These are phyloP conservation scores for Trichoderma polysporum DNA, from an alignment of 2,329 filamentous ascomycete species.

Conservation along the genomic window DNA sequence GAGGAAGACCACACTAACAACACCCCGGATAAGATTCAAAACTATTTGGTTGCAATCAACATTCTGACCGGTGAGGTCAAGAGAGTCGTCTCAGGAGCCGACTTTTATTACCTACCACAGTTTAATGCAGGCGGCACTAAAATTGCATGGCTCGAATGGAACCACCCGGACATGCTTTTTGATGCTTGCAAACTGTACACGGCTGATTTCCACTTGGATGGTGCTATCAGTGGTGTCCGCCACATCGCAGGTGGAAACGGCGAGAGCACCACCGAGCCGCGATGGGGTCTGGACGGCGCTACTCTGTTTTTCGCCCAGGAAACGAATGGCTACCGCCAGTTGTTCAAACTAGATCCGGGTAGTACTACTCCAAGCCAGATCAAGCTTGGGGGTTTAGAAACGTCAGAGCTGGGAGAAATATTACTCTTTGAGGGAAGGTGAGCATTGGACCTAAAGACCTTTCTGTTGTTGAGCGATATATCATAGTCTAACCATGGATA, in stretches of 20 bases:
- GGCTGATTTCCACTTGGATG: conserved; percentile 41
- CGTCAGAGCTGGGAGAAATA: conserved; percentile 42
- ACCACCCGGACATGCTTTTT: conserved; percentile 55
- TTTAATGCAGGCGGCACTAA: conserved; percentile 48
- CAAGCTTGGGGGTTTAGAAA: conserved; percentile 39
- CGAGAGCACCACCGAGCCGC: conserved; percentile 49
- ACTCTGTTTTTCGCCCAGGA: conserved; percentile 49
- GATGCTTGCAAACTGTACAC: conserved; percentile 45
- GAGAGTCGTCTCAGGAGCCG: conserved; percentile 44
- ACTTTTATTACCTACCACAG: conserved; percentile 53
- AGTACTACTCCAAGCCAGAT: conserved; percentile 32
- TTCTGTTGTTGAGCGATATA: not conserved
- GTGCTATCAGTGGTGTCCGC: conserved; percentile 32
- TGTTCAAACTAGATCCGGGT: conserved; percentile 41
- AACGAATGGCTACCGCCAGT: conserved; percentile 45
- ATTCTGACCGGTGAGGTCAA: conserved; percentile 41
- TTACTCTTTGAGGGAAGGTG: conserved; percentile 35
- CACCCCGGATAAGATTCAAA: conserved; percentile 34
- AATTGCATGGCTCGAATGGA: conserved; percentile 55
- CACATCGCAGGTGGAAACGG: conserved; percentile 43
- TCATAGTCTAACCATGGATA: conserved; percentile 8
- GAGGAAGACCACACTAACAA: conserved; percentile 50
- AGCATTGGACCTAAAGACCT: conserved; percentile 10
- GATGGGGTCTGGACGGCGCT: conserved; percentile 49
- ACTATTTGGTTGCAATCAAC: conserved; percentile 43